Base-by-base conservation (phyloP, 768 basidiomycete species). In the Leccinum uliginosum region DNA sequence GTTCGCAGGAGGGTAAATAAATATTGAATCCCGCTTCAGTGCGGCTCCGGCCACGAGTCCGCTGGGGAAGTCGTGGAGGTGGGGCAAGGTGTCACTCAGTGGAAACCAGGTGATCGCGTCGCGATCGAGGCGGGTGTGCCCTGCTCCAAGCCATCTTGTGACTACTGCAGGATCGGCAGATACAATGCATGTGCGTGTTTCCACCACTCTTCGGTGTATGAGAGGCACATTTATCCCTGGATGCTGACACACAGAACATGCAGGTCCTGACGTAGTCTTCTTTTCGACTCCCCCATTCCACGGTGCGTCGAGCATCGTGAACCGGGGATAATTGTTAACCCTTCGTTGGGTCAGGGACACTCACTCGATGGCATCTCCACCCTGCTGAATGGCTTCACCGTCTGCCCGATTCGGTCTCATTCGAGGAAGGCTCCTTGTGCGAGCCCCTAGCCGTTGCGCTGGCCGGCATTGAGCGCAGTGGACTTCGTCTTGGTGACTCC, bases 261-360 rank as follows among this genome's bases (percentile, higher is more conserved):
- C 32, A 74, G 71, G 71, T 49, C 75, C 75, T 21, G 72, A 77
- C 32, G 70, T 79, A 30, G 84, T 86, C 32, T 87, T 87, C 72
- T 85, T 87, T 67, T 87, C 85, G 11, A 86, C 85, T 1, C 85
- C 85, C 21, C 85, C 85, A 5, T 85, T 76, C 71, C 84, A 86
- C 58, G 84, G 84, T 83, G 57, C 30, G 69, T 21, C 21, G 21
- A 14, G 17, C 19, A 27, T 48, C 29, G 6, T 40, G 32, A 26
- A 44, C 19, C 12, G 5, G n/a, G 47, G 26, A n/a, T 50, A 7
- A 17, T 14, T 12, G 11, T 32, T 56, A 29, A 60, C 15, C 9
- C 17, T 4, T 3, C 45, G 15, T 47, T 48, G 17, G 12, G 11
- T 52, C 38, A 85, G 84, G 84, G 47, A 85, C 84, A 44, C 67